A percentile compares a stretch with the other conserved stretches of the same genome.
These are phyloP conservation scores for Stagonosporopsis vannaccii DNA, from an alignment of 2,329 filamentous ascomycete genomes.

Conservation along the genomic window DNA sequence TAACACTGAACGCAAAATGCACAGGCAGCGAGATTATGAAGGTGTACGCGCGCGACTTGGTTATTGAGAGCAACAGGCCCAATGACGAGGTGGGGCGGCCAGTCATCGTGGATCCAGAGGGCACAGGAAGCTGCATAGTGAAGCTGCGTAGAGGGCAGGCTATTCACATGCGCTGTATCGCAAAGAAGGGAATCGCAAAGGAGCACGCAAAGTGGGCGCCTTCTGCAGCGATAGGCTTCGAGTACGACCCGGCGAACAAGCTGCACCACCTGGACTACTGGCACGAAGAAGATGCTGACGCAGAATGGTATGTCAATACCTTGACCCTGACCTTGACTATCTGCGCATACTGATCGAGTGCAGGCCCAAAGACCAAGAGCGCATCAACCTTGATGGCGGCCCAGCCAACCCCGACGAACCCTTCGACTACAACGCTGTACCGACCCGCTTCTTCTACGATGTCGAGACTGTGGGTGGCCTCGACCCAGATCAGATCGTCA, in stretches of 20 bases:
- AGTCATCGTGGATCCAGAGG: slow-evolving; percentile 82
- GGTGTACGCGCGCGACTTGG: slow-evolving; percentile 89
- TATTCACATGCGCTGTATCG: slow-evolving; percentile 87
- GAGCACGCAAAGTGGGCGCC: slow-evolving; percentile 99
- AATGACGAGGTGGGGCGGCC: slow-evolving; percentile 81
- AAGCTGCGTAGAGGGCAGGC: slow-evolving; percentile 92
- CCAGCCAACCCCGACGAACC: slow-evolving; percentile 79
- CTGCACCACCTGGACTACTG: slow-evolving; percentile 90
- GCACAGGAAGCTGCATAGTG: slow-evolving; percentile 82
- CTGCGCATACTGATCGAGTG: slow-evolving; percentile 4
- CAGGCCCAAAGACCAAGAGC: slow-evolving; percentile 85
- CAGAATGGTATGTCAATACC: slow-evolving; percentile 76
- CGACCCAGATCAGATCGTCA: slow-evolving; percentile 87
- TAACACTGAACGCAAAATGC: slow-evolving; percentile 86
- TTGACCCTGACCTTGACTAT: not conserved
- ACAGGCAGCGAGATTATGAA: slow-evolving; percentile 88
- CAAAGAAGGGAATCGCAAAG: slow-evolving; percentile 98
- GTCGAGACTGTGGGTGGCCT: slow-evolving; percentile 89
- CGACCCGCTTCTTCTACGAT: slow-evolving; percentile 88
- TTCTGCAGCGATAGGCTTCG: slow-evolving; percentile 89
- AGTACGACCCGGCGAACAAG: slow-evolving; percentile 98
- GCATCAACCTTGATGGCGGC: slow-evolving; percentile 77
- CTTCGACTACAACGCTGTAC: slow-evolving; percentile 90
- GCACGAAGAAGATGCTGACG: slow-evolving; percentile 85
- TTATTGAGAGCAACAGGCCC: slow-evolving; percentile 72